These are phyloP conservation scores for Galeopsis tetrahit DNA, from an alignment of 257 asterid genomes.

Conservation along the genomic window DNA sequence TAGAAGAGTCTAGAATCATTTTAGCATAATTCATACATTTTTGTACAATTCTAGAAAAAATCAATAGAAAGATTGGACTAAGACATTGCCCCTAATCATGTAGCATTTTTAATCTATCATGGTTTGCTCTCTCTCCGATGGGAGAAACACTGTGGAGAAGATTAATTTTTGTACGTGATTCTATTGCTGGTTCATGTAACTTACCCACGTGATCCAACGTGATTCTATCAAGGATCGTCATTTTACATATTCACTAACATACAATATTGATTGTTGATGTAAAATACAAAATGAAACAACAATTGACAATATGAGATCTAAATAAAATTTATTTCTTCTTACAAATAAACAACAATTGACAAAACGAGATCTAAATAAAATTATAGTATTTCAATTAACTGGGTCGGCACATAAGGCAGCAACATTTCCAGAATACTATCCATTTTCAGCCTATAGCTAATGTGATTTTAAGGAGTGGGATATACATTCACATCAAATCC, in stretches of 20 bases:
- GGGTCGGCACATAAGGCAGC: background rate
- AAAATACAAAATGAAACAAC: background rate
- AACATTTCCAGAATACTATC: background rate
- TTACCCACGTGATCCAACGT: too few relatives aligned
- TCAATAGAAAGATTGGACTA: too few relatives aligned
- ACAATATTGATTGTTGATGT: background rate
- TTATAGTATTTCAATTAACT: background rate
- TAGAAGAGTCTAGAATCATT: too few relatives aligned
- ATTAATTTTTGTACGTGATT: too few relatives aligned
- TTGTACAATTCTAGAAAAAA: too few relatives aligned
- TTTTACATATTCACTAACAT: background rate
- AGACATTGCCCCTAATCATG: too few relatives aligned
- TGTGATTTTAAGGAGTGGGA: slow-evolving; percentile 7
- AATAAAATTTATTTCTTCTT: background rate
- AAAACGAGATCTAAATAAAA: background rate
- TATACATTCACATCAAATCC: slow-evolving; percentile 23
- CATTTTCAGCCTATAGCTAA: slow-evolving; percentile 7
- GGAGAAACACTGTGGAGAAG: too few relatives aligned
- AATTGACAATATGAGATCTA: background rate
- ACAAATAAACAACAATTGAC: background rate
- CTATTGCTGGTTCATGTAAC: too few relatives aligned
- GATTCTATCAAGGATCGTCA: too few relatives aligned
- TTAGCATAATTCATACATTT: too few relatives aligned
- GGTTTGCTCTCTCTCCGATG: too few relatives aligned
- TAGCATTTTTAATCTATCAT: too few relatives aligned